Percentiles rank a stretch among this genome's conserved stretches.
Evolutionary conservation across 805 yeast species (phyloP).

Genomic region (Nakazawaea laoshanensis): DNA sequence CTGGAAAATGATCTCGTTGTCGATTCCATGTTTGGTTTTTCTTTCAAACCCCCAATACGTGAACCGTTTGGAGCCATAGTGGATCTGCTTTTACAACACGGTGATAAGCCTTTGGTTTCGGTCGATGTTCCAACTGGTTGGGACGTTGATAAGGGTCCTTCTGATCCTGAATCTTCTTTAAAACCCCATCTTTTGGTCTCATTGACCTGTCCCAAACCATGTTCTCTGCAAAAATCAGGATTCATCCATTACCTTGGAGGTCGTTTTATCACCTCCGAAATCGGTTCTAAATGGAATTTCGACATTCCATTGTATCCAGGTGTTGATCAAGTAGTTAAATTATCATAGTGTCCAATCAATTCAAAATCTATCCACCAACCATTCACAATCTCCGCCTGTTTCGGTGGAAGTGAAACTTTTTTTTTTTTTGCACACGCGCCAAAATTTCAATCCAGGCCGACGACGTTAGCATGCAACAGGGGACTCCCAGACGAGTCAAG

Average conservation of each 20-base stretch:
- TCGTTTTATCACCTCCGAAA: slow-evolving; percentile 57
- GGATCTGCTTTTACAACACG: slow-evolving; percentile 27
- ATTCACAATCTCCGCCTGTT: no score
- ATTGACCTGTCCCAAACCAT: slow-evolving; percentile 91
- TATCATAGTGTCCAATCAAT: neutral
- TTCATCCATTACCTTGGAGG: slow-evolving; percentile 80
- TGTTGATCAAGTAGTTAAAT: slow-evolving; percentile 43
- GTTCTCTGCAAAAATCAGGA: slow-evolving; percentile 33
- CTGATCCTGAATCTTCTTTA: slow-evolving; percentile 29
- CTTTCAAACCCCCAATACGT: slow-evolving; percentile 83
- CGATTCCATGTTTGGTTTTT: slow-evolving; percentile 89
- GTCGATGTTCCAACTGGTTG: slow-evolving; percentile 96
- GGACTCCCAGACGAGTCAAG: slow-evolving; percentile 71
- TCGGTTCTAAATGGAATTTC: slow-evolving; percentile 71
- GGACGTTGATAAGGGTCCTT: slow-evolving; percentile 90
- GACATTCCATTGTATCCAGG: slow-evolving; percentile 54
- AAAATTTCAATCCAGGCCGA: neutral
- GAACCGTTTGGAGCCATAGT: slow-evolving; percentile 57
- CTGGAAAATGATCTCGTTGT: slow-evolving; percentile 40
- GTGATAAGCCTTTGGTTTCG: slow-evolving; percentile 51
- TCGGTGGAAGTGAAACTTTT: no score
- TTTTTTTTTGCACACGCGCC: no score
- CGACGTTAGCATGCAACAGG: slow-evolving; percentile 13
- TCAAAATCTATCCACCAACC: no score
- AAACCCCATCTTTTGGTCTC: slow-evolving; percentile 68